Evolutionary conservation across 2,329 filamentous ascomycete genomes (phyloP).

Genomic region (Fusarium napiforme): DNA sequence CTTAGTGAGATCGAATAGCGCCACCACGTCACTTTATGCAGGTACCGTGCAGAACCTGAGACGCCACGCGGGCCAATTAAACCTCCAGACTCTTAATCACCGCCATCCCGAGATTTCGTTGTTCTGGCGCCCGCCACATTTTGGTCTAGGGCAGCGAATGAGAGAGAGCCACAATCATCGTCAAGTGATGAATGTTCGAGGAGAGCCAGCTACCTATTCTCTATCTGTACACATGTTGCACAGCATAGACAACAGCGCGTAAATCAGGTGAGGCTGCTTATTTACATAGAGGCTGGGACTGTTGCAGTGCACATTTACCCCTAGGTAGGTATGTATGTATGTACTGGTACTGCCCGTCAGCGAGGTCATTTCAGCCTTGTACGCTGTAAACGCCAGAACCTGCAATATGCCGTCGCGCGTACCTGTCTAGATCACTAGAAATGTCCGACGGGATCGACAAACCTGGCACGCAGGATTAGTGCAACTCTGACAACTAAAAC

Average conservation of each 20-base stretch:
- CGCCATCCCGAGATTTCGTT: constrained; percentile 29
- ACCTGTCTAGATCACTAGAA: constrained; percentile 10
- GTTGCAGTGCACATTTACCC: constrained; percentile 1
- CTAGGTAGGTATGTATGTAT: not conserved
- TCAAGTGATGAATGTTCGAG: constrained; percentile 2
- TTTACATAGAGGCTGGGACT: not conserved
- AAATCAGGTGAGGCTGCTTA: constrained; percentile 14
- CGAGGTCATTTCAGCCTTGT: constrained; percentile 24
- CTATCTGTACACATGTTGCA: not conserved
- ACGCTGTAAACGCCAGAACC: not conserved
- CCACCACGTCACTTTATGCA: constrained; percentile 43
- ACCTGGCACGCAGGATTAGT: constrained; percentile 17
- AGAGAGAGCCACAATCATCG: constrained; percentile 3
- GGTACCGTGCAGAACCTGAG: constrained; percentile 48
- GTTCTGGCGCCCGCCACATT: constrained; percentile 34
- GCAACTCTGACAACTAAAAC: constrained; percentile 29
- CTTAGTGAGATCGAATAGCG: not conserved
- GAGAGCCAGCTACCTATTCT: not conserved
- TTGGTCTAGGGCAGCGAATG: constrained; percentile 15
- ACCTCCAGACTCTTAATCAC: constrained; percentile 6
- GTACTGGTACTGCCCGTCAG: not conserved
- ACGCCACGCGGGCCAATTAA: constrained; percentile 49
- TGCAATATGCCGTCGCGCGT: not conserved
- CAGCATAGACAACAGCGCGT: constrained; percentile 4
- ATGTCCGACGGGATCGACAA: constrained; percentile 29